Base-by-base conservation (phyloP, 2,329 filamentous ascomycete genomes). In the Metarhizium anisopliae region DNA sequence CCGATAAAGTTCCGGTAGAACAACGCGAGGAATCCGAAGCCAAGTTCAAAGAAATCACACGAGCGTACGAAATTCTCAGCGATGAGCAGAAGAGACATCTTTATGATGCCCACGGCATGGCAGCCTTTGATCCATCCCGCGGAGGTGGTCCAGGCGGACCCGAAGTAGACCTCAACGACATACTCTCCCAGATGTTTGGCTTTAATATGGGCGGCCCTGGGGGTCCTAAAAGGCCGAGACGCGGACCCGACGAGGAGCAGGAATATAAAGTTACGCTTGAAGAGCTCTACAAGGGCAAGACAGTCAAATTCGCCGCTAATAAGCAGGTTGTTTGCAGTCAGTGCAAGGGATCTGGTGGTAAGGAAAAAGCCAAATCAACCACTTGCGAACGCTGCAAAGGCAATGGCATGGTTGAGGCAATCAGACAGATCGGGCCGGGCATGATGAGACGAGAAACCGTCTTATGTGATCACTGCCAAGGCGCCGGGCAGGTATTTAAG, bases 231-330 rank as follows among this genome's bases (percentile, higher is more conserved):
- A 78, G 80, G 61, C 85, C 85, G 29, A 79, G 86, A 58, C 87
- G 85, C 64, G 91, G 93, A 50, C 84, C 82, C 54, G 86, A 92
- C 62, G 93, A 96, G 71, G 87, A 95, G 69, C 90, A 95, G 66
- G 83, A 90, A 64, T 97, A 99, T 74, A 86, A 91, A 69, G 89
- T 97, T 56, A 88, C 85, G 2, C 75, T 99, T 58, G 94, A 97
- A 70, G 94, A 99, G 72, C 79, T 99, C 36, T 99, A 97, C 81
- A 96, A 95, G 75, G 94, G 94, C 66, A 96, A 97, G 79, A 96
- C 94, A 1, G 94, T 95, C 67, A 94, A 95, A 74, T 96, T 99
- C 70, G 86, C 90, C 8, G 94, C 89, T 67, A 95, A 92, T 66
- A 97, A 97, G 77, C 93, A 96, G 67, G 82, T 96, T 59, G 79